Evolutionary conservation across 176 grass and related monocot species (phyloP), one percentile per base, ranked within the genome.

Genomic region (Elymus sibiricus): DNA sequence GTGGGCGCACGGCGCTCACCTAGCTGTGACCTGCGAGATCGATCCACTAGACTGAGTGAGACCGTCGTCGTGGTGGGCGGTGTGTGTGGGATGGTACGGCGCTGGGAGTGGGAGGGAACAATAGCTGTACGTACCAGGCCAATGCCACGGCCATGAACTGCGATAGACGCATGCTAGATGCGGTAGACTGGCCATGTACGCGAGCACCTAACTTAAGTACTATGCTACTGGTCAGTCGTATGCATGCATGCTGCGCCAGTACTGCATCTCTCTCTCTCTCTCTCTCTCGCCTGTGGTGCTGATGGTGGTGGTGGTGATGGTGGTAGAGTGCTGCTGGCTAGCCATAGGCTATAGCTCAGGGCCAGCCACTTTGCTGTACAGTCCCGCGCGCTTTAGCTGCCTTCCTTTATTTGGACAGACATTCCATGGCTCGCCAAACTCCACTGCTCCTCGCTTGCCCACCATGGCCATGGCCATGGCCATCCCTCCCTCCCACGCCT

Each of bases 351-450:
- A 22, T 34, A 34, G 32, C 32, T 34, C 4, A 34, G 32, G 19
- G 6, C 58, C n/a, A 61, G 60, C 60, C 11, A 49, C 78, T 82
- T 86, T 71, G 53, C 26, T 64, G 14, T 60, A 87, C 89, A 90
- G 84, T 90, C n/a, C 15, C 65, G 40, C 89, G 53, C 85, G 49
- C 89, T 91, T 91, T 77, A 77, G 81, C 77, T 91, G 89, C 89
- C 89, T 84, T 76, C 24, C 89, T 91, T 91, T 91, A 91, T 88
- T 91, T 88, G 89, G 85, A 91, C 85, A 85, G 70, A 91, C 89
- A 91, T 91, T 91, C 82, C 22, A 91, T 81, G 76, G 85, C 81
- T 80, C 76, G 76, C 81, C 89, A 17, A 84, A 70, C 89, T 84
- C 29, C 61, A 88, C 85, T 87, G 85, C 89, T 84, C 63, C 39